Base-by-base conservation (phyloP, 2,329 filamentous ascomycete species). In the Colletotrichum cuscutae region DNA sequence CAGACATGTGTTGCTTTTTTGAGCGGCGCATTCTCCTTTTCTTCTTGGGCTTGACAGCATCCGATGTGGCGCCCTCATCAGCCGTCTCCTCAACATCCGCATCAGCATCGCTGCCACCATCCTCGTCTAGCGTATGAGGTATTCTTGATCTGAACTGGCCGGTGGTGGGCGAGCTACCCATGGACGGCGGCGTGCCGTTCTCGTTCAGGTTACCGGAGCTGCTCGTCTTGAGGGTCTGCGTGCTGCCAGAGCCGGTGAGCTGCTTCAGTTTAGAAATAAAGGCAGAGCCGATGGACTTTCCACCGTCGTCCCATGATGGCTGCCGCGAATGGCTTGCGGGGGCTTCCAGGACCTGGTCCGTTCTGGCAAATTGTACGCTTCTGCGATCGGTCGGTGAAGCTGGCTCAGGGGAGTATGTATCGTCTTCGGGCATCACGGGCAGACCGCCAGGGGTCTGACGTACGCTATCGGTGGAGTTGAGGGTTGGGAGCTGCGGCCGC, bases 71-170 rank as follows among this genome's bases (percentile, higher is more conserved):
- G n/a, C 87, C 88, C 79, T 98, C 95, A 65, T 95, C 94, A 0
- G 92, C 94, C 57, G 95, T 97, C 79, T 97, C 94, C 80, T 97
- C 95, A 1, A 92, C 94, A 80, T 97, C 94, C 1, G 93, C 92
- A 78, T 93, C 92, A 15, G 87, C 90, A 80, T 95, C 94, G 80
- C 91, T 94, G 24, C 90, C 91, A 15, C 46, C 71, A 22, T 88
- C 87, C 75, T 89, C 88, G 54, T 84, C 82, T 68, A 91, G 80
- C 1, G 87, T 89, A 24, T 87, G 85, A 11, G 88, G 88, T 75
- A 90, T 85, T 69, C 86, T 84, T 59, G 86, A 83, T 35, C 84
- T 83, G 26, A 81, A 78, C 52, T 87, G 84, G 2, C 82, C 78
- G 7, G 82, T 78, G 1, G 84, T 85, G 2, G 90, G 89, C 12